phyloP scores from a whole-genome alignment of 129 eudicot genomes.

The Oenanthe sinensis region DNA sequence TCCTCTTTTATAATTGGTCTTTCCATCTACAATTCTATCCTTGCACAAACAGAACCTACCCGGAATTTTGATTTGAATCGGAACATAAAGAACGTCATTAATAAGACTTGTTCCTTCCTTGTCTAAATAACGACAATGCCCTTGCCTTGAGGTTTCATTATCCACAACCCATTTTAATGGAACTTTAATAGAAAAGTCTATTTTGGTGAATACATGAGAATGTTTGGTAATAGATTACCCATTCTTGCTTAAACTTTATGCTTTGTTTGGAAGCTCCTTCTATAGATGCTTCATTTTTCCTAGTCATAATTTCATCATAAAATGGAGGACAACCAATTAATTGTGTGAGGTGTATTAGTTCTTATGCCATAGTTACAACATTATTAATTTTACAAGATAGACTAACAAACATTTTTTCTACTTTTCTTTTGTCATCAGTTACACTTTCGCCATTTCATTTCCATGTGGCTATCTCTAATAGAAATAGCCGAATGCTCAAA shows the following conservation, averaged over 20 bases:
- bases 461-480: not conserved
- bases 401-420: not conserved
- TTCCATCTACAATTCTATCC: not conserved
- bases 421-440: not conserved
- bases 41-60: not conserved
- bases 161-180: not conserved
- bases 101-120: not conserved
- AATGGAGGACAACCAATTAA: not conserved
- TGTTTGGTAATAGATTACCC: not conserved
- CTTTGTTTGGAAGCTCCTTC: not conserved
- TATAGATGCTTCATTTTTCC: not conserved
- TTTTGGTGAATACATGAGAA: not conserved
- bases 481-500: not conserved
- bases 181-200: not conserved
- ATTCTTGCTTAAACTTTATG: not conserved
- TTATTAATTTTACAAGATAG: not conserved
- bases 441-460: not conserved
- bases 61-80: not conserved
- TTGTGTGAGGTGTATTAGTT: not conserved
- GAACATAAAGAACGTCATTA: not conserved
- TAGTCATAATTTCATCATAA: not conserved
- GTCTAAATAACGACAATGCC: not conserved
- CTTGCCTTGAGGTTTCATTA: not conserved
- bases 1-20: not conserved
- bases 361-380: not conserved